These are phyloP conservation scores for Aphanomyces astaci DNA, from an alignment of 352 stramenopile species.

Conservation along the genomic window DNA sequence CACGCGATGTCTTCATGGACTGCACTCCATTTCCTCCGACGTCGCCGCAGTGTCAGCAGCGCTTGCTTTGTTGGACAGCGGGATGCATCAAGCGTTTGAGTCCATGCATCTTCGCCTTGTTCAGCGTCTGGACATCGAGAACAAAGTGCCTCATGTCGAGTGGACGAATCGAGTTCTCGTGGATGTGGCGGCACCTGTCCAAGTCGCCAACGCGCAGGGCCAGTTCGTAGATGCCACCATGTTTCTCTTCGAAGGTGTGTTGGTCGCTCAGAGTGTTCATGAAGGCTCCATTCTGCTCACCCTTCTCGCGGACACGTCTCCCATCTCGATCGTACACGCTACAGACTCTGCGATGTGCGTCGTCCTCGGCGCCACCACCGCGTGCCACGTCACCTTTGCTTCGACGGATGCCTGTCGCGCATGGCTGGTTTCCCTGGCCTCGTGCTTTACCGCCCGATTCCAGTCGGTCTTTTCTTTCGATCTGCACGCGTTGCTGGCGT, in stretches of 20 bases:
- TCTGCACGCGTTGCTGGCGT: not conserved
- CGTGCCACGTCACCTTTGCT: not conserved
- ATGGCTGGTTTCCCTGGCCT: not conserved
- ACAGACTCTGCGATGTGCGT: not conserved
- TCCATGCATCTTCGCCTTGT: not conserved
- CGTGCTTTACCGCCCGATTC: too few relatives aligned
- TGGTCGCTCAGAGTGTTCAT: not conserved
- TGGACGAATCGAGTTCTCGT: not conserved
- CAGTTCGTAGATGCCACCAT: not conserved
- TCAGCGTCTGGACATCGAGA: not conserved
- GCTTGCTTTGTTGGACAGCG: not conserved
- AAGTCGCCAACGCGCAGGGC: not conserved
- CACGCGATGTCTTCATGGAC: not conserved
- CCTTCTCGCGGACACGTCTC: not conserved
- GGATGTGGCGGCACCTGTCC: not conserved
- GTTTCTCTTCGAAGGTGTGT: not conserved
- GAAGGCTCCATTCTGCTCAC: not conserved
- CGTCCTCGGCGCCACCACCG: not conserved
- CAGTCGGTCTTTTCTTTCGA: constrained; percentile 1
- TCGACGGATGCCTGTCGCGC: not conserved
- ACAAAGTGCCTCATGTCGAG: not conserved
- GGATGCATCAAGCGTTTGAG: not conserved
- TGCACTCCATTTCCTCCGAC: not conserved
- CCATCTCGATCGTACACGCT: not conserved
- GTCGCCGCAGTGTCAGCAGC: not conserved